A percentile compares a stretch with the other conserved stretches of the same genome.
Evolutionary conservation across 768 basidiomycete genomes (phyloP).

Genomic region (Psilocybe cyanescens): DNA sequence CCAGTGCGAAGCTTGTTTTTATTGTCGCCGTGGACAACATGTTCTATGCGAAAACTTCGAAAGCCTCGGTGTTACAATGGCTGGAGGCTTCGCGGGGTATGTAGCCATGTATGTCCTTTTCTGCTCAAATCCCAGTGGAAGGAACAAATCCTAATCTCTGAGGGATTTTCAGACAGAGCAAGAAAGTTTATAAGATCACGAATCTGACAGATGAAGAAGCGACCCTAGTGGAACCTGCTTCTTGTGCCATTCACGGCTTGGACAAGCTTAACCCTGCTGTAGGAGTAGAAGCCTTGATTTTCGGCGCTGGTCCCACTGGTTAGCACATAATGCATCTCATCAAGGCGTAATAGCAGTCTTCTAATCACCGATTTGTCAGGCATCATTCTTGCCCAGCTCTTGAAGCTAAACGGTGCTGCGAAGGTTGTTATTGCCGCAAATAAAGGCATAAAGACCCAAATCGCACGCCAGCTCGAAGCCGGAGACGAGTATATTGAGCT

Average conservation of each 20-base stretch:
- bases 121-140: slow-evolving; percentile 2
- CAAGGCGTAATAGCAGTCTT: background rate
- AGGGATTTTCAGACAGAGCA: slow-evolving; percentile 39
- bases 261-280: slow-evolving; percentile 85
- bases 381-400: slow-evolving; percentile 82
- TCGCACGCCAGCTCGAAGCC: slow-evolving; percentile 77
- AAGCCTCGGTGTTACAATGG: slow-evolving; percentile 78
- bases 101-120: slow-evolving; percentile 67
- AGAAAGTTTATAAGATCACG: slow-evolving; percentile 86
- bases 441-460: slow-evolving; percentile 88
- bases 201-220: slow-evolving; percentile 89
- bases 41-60: slow-evolving; percentile 87
- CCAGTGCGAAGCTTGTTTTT: slow-evolving; percentile 86
- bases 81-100: slow-evolving; percentile 91
- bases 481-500: slow-evolving; percentile 87
- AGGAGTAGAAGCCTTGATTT: slow-evolving; percentile 80
- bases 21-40: slow-evolving; percentile 79
- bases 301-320: slow-evolving; percentile 85
- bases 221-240: slow-evolving; percentile 86
- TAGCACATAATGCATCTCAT: slow-evolving; percentile 34
- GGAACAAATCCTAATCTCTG: slow-evolving; percentile 11
- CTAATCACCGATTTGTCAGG: slow-evolving; percentile 30
- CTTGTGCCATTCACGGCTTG: slow-evolving; percentile 90
- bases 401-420: slow-evolving; percentile 85
- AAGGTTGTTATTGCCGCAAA: slow-evolving; percentile 85